Evolutionary conservation across 257 asterid genomes (phyloP).

Genomic region (Paraleonurus japonicus): DNA sequence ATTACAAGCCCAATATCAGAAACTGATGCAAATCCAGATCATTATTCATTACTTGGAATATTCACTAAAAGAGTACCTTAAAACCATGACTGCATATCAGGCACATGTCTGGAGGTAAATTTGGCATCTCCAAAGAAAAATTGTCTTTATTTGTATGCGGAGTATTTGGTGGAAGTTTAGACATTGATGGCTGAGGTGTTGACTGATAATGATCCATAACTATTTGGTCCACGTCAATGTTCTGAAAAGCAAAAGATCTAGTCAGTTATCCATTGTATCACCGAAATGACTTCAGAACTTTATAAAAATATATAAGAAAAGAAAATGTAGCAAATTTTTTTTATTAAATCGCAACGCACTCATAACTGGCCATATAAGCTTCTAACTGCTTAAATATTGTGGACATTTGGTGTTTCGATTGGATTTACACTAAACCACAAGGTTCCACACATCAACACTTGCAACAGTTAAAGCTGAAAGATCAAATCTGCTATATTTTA

Average conservation of each 20-base stretch:
- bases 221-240: slow-evolving; percentile 79
- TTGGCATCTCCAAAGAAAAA: slow-evolving; percentile 33
- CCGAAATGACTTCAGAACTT: slow-evolving; percentile 13
- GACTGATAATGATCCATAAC: slow-evolving; percentile 71
- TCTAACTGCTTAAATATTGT: slow-evolving; percentile 6
- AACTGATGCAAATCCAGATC: slow-evolving; percentile 22
- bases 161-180: slow-evolving; percentile 64
- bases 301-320: neutral
- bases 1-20: slow-evolving; percentile 29
- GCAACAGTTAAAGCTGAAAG: slow-evolving; percentile 4
- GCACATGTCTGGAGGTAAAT: slow-evolving; percentile 73
- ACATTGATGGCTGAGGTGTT: slow-evolving; percentile 77
- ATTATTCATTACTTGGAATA: slow-evolving; percentile 11
- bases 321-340: neutral
- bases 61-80: slow-evolving; percentile 46
- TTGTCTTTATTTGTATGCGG: slow-evolving; percentile 43
- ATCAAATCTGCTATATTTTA: slow-evolving; percentile 17
- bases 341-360: slow-evolving; percentile 7
- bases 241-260: slow-evolving; percentile 40
- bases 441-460: neutral
- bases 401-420: too few relatives aligned
- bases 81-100: slow-evolving; percentile 70
- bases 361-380: slow-evolving; percentile 12
- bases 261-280: slow-evolving; percentile 14
- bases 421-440: neutral